phyloP scores from a whole-genome alignment of 1,284 basidiomycete genomes.

The Apiotrichum sp. region DNA sequence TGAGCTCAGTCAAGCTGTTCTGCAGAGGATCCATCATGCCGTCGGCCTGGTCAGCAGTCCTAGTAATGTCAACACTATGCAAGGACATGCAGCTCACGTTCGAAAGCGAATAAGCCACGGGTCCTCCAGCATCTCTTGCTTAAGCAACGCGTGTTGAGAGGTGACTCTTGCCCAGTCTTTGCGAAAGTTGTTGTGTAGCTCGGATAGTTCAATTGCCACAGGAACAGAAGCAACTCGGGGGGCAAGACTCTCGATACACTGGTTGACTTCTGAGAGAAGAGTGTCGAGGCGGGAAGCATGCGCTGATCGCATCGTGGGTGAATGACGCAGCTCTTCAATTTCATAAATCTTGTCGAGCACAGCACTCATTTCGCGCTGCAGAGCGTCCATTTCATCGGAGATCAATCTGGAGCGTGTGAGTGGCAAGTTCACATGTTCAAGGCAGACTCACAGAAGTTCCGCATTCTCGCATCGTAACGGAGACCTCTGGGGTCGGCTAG shows the following conservation, averaged over 20 bases:
- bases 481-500: conserved; percentile 8
- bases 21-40: conserved; percentile 94
- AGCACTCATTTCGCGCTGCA: conserved; percentile 21
- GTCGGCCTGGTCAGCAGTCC: conserved; percentile 68
- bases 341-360: conserved; percentile 32
- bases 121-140: conserved; percentile 89
- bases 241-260: conserved; percentile 9
- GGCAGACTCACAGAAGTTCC: conserved; percentile 7
- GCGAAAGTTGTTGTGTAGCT: conserved; percentile 12
- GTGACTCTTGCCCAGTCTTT: conserved; percentile 72
- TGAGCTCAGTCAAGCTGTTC: conserved; percentile 51
- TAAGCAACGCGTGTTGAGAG: conserved; percentile 69
- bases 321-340: conserved; percentile 37
- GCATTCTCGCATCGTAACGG: conserved; percentile 5
- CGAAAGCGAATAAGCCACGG: conserved; percentile 93
- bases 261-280: conserved; percentile 18
- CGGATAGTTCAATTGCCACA: not conserved
- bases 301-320: conserved; percentile 49
- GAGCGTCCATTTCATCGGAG: conserved; percentile 13
- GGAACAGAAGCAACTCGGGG: conserved; percentile 6
- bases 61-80: conserved; percentile 9
- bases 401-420: conserved; percentile 4
- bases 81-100: conserved; percentile 54
- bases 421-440: not conserved
- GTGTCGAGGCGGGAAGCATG: conserved; percentile 33